Base-by-base conservation (phyloP, 208 protist genomes). In the Leishmania amazonensis region DNA sequence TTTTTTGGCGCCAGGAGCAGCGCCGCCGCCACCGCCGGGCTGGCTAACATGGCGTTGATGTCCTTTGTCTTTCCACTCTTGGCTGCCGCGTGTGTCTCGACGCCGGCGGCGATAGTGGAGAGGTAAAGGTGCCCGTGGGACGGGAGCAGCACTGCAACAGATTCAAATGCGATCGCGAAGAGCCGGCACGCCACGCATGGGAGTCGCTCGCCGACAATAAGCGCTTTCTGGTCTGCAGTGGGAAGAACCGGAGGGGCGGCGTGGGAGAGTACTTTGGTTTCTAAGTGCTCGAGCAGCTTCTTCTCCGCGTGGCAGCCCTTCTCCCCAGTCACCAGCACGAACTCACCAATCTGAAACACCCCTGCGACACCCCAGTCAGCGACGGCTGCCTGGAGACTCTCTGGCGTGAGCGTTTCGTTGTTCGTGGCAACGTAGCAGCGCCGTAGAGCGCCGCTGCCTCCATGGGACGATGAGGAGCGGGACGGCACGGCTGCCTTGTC, bases 351-450 rank as follows among this genome's bases (percentile, higher is more conserved):
- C 67, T 85, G 81, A 73, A 89, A 85, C 42, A 88, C 88, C 1
- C 75, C 81, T n/a, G 81, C 80, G 9, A 83, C 76, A 28, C 88
- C 88, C 85, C 85, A 89, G 51, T 64, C 71, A 31, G 38, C 58
- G 28, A 88, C 79, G 42, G 86, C 88, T 7, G 53, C 54, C 24
- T 47, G 65, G n/a, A 91, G 70, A 13, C 73, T 76, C 40, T 60
- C 72, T 65, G 75, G 58, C n/a, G 83, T 84, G 57, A 91, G 79
- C 31, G 83, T 86, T 57, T 91, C 88, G 70, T 86, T 79, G 84
- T 91, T 91, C 21, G 88, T 89, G 19, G 88, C 85, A 35, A 91
- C 72, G 77, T 89, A 91, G 76, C 85, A 89, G 79, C 85, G 85
- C 21, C 88, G 79, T 0, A 78, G 24, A 17, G 62, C 45, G 38